Conservation (phyloP, 1,284 basidiomycete species). For the Phenoliferia sp. region DNA sequence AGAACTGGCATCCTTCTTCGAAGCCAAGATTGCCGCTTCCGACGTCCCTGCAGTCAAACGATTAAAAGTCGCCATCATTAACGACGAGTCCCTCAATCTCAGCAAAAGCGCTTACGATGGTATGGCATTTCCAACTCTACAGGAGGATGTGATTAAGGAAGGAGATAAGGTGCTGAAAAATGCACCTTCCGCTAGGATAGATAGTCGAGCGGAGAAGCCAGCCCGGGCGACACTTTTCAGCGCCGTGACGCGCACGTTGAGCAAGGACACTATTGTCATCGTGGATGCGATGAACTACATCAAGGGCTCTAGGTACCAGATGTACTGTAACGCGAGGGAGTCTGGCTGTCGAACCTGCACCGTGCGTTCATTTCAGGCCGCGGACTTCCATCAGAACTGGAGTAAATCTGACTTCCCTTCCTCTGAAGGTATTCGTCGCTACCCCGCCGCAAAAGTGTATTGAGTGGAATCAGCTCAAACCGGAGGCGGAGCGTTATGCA, state of each 20-base stretch:
- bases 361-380: constrained; percentile 52
- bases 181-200: constrained; percentile 52
- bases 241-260: constrained; percentile 70
- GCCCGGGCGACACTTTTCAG: constrained; percentile 84
- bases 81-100: constrained; percentile 69
- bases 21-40: constrained; percentile 49
- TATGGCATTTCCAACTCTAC: constrained; percentile 44
- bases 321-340: constrained; percentile 92
- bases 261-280: constrained; percentile 70
- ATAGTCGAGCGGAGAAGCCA: constrained; percentile 78
- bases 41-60: constrained; percentile 54
- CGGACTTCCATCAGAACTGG: background rate
- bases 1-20: constrained; percentile 62
- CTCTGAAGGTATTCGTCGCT: constrained; percentile 57
- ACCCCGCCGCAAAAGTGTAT: constrained; percentile 71
- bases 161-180: no score
- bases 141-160: background rate
- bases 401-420: no score
- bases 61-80: constrained; percentile 62
- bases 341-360: constrained; percentile 79
- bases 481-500: constrained; percentile 55
- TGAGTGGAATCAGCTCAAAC: constrained; percentile 64
- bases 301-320: constrained; percentile 91
- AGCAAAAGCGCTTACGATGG: constrained; percentile 67
- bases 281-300: constrained; percentile 93